phyloP scores from a whole-genome alignment of 2,329 filamentous ascomycete species.

The Pyrenochaeta sp. region DNA sequence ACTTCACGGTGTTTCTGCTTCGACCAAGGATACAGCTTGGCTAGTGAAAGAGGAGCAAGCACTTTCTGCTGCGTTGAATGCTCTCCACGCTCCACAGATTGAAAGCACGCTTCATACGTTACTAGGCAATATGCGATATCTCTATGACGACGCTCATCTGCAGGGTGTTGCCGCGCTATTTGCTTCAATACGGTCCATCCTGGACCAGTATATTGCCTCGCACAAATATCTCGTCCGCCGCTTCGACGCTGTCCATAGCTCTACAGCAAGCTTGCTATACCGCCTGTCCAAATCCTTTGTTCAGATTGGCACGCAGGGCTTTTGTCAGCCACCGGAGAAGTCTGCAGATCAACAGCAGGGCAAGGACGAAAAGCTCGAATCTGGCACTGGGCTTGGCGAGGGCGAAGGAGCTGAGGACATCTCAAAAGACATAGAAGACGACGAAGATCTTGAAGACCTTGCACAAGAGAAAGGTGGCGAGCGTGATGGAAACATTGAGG shows the following conservation, averaged over 20 bases:
- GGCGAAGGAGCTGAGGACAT: conserved; percentile 97
- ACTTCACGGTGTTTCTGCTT: conserved; percentile 63
- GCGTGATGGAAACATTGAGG: conserved; percentile 72
- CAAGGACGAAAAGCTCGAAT: conserved; percentile 81
- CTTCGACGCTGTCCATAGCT: conserved; percentile 71
- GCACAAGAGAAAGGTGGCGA: conserved; percentile 79
- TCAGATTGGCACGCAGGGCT: conserved; percentile 82
- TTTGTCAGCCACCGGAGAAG: conserved; percentile 89
- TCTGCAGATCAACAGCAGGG: conserved; percentile 70
- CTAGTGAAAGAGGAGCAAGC: conserved; percentile 60
- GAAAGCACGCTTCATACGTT: conserved; percentile 55
- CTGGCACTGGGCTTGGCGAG: conserved; percentile 91
- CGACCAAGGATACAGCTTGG: conserved; percentile 71
- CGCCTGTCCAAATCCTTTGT: conserved; percentile 79
- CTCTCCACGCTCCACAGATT: conserved; percentile 68
- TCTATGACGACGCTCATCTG: conserved; percentile 53
- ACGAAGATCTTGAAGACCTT: conserved; percentile 91
- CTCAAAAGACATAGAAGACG: conserved; percentile 92
- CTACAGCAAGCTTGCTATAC: conserved; percentile 77
- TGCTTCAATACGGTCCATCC: conserved; percentile 71
- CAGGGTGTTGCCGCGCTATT: conserved; percentile 65
- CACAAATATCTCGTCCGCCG: conserved; percentile 66
- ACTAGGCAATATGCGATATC: conserved; percentile 56
- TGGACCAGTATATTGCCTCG: conserved; percentile 75
- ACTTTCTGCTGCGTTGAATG: conserved; percentile 58